Conservation (phyloP, 2,329 filamentous ascomycete species). For the Colletotrichum shisoi region DNA sequence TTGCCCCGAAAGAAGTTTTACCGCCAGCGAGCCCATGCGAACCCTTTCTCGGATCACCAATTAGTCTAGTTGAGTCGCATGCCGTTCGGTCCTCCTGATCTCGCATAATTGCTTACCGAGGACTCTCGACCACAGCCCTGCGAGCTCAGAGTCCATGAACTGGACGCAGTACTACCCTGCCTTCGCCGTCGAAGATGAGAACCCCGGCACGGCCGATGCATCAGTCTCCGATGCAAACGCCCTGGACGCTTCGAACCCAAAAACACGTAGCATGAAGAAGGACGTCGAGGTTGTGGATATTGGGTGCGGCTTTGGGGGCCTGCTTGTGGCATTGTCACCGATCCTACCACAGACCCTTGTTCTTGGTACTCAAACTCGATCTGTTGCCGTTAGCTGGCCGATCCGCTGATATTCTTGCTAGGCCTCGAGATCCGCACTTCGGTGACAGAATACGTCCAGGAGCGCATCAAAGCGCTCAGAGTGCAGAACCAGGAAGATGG, state of each 20-base stretch:
- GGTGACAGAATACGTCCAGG: conserved; percentile 89
- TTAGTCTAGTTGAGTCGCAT: conserved; percentile 74
- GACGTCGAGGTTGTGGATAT: conserved; percentile 94
- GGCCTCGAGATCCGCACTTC: conserved; percentile 92
- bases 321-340: conserved; percentile 85
- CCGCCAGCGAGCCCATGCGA: conserved; percentile 93
- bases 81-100: neutral
- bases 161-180: conserved; percentile 87
- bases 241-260: conserved; percentile 39
- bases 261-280: conserved; percentile 59
- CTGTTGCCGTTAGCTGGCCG: conserved; percentile 19
- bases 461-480: conserved; percentile 83
- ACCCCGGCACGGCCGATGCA: neutral
- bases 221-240: conserved; percentile 34
- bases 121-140: conserved; percentile 65
- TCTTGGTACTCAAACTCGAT: conserved; percentile 65
- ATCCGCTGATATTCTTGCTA: conserved; percentile 46
- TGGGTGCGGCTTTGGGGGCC: conserved; percentile 92
- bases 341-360: conserved; percentile 82
- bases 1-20: conserved; percentile 96
- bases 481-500: conserved; percentile 63
- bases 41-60: conserved; percentile 94
- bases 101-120: conserved; percentile 17
- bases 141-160: conserved; percentile 83
- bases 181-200: conserved; percentile 59